Evolutionary conservation across 2,329 filamentous ascomycete genomes (phyloP), one percentile per base, ranked within the genome.

Genomic region (Tothia fuscella): DNA sequence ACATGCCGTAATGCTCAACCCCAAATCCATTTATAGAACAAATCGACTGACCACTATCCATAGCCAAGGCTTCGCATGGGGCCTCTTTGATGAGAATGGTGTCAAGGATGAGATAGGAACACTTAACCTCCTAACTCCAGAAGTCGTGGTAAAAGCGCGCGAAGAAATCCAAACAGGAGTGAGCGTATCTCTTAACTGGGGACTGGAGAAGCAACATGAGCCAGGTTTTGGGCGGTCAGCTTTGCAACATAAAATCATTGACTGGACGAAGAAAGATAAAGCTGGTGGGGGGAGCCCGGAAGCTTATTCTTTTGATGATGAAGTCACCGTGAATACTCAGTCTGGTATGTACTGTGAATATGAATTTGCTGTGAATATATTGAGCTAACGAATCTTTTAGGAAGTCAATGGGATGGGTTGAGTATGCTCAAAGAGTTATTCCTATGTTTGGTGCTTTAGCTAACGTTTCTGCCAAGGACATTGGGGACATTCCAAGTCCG

Each of bases 301-400:
- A 16, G 12, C 24, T 13, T 45, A 13, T n/a, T 6, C 20, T 6
- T 63, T 64, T 48, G 62, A 69, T 21, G 65, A 71, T 34, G 56
- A 71, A 10, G 42, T 65, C n/a, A 56, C 55, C 33, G 61, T 67
- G 46, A 68, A 68, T 47, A 69, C 67, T 3, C 67, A 70, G 47
- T 56, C 55, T 37, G 58, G 57, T 24, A 59, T 53, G 24, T 65
- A 69, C 43, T 69, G 66, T 65, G 66, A 70, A 50, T 59, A 60
- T 19, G 56, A 68, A 5, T 28, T 14, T 22, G 10, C 7, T 6
- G 6, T 19, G 9, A 6, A 7, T 9, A 14, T 42, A 20, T 25
- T 12, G 16, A 28, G 21, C 31, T 13, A 9, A 13, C 9, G 31
- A 7, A 19, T 9, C 26, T 10, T 34, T 9, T 9, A 19, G 12